These are phyloP conservation scores for Starmerella tilneyi DNA, from an alignment of 805 yeast genomes.

Conservation along the genomic window DNA sequence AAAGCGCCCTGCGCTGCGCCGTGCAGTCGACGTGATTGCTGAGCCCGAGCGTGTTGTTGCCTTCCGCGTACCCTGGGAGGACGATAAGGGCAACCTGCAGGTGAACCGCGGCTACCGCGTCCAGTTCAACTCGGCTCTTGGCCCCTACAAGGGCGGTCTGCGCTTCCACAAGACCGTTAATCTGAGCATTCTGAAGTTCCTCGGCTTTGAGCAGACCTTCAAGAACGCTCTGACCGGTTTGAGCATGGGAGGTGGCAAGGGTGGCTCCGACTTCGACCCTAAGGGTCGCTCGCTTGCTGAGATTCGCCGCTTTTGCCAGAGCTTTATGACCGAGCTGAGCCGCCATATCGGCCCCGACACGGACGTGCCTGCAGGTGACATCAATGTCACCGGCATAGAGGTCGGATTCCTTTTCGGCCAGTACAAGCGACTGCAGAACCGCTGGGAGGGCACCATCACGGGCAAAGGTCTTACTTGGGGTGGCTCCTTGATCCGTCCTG, in stretches of 20 bases:
- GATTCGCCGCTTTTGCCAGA: conserved; percentile 91
- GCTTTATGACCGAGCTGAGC: conserved; percentile 91
- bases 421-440: conserved; percentile 80
- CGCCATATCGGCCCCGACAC: conserved; percentile 95
- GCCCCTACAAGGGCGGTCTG: conserved; percentile 98
- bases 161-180: conserved; percentile 97
- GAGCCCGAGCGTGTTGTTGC: conserved; percentile 93
- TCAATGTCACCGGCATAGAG: conserved; percentile 96
- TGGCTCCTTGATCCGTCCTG: conserved; percentile 97
- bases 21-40: conserved; percentile 79
- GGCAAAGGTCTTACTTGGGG: conserved; percentile 99
- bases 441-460: conserved; percentile 94
- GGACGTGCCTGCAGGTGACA: conserved; percentile 99
- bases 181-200: conserved; percentile 85
- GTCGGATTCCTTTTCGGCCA: conserved; percentile 94
- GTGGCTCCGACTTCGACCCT: conserved; percentile 97
- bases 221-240: conserved; percentile 96
- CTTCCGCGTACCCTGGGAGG: conserved; percentile 97
- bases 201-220: conserved; percentile 97
- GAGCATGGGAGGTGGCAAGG: conserved; percentile 98
- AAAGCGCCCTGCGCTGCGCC: conserved; percentile 80
- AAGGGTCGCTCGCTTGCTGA: conserved; percentile 87
- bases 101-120: conserved; percentile 97
- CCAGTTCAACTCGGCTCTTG: conserved; percentile 95
- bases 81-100: conserved; percentile 81